Evolutionary conservation across 2,329 filamentous ascomycete genomes (phyloP), one percentile per base, ranked within the genome.

Genomic region (Pezizomycotina sp.): DNA sequence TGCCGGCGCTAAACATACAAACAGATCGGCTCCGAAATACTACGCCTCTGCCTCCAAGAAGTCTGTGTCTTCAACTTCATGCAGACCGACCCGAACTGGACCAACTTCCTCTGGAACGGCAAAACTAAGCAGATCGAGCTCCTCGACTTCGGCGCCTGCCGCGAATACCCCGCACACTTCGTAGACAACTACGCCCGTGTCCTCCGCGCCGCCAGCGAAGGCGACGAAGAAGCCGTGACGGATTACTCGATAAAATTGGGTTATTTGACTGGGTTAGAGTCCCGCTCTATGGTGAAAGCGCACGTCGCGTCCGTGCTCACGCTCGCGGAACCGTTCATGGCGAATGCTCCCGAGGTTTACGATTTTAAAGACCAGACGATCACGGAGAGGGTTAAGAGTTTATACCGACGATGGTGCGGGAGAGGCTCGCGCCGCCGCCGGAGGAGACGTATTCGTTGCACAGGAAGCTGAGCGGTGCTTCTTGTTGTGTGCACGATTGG

Each of bases 31-130:
- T 34, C 44, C 16, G 15, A 42, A 40, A 27, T 52, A 40, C 68
- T 95, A 34, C 78, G 83, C 3, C 73, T 98, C 7, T 95, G 83
- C 55, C 68, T 95, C 24, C 76, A 84, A 40, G 89, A 95, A 60
- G 86, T 95, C 50, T 76, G 76, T 47, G 82, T 92, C 58, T 95
- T 93, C 69, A 74, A 68, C 43, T 95, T 92, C 62, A 98, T 98
- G 89, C 89, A 98, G 61, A 98, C 89, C 4, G 89, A 98, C 55
- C 89, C 89, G 25, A 98, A 98, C 63, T 98, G 89, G 89, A 95
- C 86, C 21, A 98, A 98, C 59, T 98, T 98, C 58, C 66, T 95
- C 13, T 98, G 82, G 64, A 89, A 95, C 51, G 62, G 72, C 1
- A 50, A 62, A 13, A 71, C 66, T 3, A 62, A 72, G 50, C 77